phyloP scores from a whole-genome alignment of 805 yeast species.

The Metschnikowia amazonensis region DNA sequence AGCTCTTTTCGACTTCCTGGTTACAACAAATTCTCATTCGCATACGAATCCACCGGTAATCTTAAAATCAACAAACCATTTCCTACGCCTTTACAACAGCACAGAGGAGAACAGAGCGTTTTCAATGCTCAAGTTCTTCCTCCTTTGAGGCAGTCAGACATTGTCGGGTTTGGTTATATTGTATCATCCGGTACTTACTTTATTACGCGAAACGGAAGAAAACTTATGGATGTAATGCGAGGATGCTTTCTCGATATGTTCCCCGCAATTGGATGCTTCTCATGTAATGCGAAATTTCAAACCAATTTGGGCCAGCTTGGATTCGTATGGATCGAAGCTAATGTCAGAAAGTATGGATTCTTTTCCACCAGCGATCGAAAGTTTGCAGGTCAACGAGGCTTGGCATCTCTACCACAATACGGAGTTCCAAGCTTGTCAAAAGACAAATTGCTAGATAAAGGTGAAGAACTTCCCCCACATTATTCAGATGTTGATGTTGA shows the following conservation, averaged over 20 bases:
- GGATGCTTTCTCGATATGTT: conserved; percentile 48
- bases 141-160: conserved; percentile 49
- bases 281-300: conserved; percentile 40
- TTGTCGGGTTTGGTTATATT: conserved; percentile 54
- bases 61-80: conserved; percentile 65
- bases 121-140: conserved; percentile 48
- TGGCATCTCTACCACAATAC: conserved; percentile 39
- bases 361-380: conserved; percentile 45
- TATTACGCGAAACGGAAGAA: conserved; percentile 54
- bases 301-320: conserved; percentile 43
- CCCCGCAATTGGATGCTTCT: conserved; percentile 53
- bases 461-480: conserved; percentile 68
- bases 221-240: conserved; percentile 46
- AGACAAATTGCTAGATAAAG: conserved; percentile 63
- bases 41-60: conserved; percentile 71
- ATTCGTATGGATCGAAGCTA: conserved; percentile 48
- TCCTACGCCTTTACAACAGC: conserved; percentile 44
- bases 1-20: conserved; percentile 69
- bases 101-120: conserved; percentile 36
- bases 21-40: conserved; percentile 61
- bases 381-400: conserved; percentile 36
- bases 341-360: conserved; percentile 54
- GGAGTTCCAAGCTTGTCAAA: conserved; percentile 18
- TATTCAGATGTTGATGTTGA: conserved; percentile 63
- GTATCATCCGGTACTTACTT: conserved; percentile 47